These are phyloP conservation scores for Fusarium annulatum DNA, from an alignment of 2,329 filamentous ascomycete species.

Conservation along the genomic window DNA sequence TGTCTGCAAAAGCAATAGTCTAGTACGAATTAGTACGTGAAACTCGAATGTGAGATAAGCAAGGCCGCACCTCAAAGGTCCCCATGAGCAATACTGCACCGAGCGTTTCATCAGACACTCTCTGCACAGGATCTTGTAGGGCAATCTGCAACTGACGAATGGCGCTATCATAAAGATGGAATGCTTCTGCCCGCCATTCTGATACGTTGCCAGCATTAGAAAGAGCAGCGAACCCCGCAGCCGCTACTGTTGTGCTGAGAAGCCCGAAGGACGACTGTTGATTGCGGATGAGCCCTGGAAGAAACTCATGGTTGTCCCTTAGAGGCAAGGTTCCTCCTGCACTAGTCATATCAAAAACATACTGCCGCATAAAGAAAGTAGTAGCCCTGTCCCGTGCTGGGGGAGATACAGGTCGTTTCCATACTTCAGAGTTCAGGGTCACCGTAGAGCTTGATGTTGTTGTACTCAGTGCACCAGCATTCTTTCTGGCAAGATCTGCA, in stretches of 20 bases:
- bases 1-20: slow-evolving; percentile 32
- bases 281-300: slow-evolving; percentile 21
- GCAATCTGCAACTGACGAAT: slow-evolving; percentile 20
- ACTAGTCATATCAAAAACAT: background rate
- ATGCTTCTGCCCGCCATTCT: slow-evolving; percentile 31
- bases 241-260: slow-evolving; percentile 26
- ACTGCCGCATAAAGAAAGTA: slow-evolving; percentile 37
- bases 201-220: slow-evolving; percentile 27
- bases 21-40: background rate
- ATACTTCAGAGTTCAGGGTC: background rate
- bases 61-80: slow-evolving; percentile 24
- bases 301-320: slow-evolving; percentile 28
- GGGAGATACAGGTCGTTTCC: slow-evolving; percentile 20
- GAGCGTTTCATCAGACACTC: slow-evolving; percentile 32
- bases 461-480: accelerated
- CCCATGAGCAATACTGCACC: slow-evolving; percentile 39
- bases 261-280: slow-evolving; percentile 22
- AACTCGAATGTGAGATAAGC: background rate
- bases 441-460: background rate
- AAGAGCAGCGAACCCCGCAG: slow-evolving; percentile 37
- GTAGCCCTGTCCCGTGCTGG: slow-evolving; percentile 25
- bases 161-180: slow-evolving; percentile 27
- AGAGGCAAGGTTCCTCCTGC: background rate
- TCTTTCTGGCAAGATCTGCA: background rate
- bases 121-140: slow-evolving; percentile 16